These are phyloP conservation scores for Tulasnella sp. DNA, from an alignment of 768 basidiomycete genomes.

Conservation along the genomic window DNA sequence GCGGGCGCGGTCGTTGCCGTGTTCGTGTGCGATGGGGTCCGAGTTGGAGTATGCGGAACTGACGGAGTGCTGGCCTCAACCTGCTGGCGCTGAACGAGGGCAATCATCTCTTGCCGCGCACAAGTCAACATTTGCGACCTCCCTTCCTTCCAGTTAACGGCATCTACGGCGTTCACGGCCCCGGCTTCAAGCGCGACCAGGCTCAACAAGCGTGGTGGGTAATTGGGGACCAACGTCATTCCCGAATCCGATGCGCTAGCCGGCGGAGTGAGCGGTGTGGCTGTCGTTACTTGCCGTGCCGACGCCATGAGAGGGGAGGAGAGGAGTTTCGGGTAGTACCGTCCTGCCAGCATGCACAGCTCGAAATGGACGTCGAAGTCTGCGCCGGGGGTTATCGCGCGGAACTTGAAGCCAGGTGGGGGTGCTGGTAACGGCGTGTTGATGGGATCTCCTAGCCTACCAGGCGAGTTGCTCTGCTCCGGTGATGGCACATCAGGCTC, in stretches of 20 bases:
- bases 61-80: not conserved
- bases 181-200: not conserved
- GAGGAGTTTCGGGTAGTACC: slow-evolving; percentile 75
- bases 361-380: slow-evolving; percentile 57
- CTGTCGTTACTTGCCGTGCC: not conserved
- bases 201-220: not conserved
- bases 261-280: not conserved
- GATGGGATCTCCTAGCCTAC: not conserved
- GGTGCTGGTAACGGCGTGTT: slow-evolving; percentile 49
- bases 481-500: slow-evolving; percentile 34
- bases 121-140: slow-evolving; percentile 1
- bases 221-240: not conserved
- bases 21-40: not conserved
- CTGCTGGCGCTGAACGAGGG: not conserved
- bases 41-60: not conserved
- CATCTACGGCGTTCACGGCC: not conserved
- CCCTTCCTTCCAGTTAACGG: not conserved
- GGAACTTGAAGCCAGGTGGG: slow-evolving; percentile 66
- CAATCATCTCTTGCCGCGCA: not conserved
- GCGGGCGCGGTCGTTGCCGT: not conserved
- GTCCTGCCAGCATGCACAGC: slow-evolving; percentile 66
- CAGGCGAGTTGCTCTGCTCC: not conserved
- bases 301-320: slow-evolving; percentile 57
- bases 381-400: slow-evolving; percentile 56
- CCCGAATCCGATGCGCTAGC: not conserved